A percentile compares a stretch with the other conserved stretches of the same genome.
Conservation (phyloP, 1,284 basidiomycete genomes). For the Cronartium quercuum region DNA sequence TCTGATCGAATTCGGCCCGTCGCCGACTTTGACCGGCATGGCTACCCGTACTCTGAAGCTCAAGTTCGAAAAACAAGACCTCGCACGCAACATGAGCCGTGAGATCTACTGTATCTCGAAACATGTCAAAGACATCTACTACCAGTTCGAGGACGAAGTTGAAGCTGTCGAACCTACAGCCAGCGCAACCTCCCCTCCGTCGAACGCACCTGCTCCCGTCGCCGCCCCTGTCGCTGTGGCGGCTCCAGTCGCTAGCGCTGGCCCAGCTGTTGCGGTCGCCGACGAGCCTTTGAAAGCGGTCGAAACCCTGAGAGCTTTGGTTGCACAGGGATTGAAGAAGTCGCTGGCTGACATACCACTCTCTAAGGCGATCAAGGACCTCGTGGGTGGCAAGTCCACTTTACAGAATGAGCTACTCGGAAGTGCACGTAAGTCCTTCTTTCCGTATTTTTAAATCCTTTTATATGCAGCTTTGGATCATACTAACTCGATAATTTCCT, state of each 20-base stretch:
- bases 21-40: conserved; percentile 93
- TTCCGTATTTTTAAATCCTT: conserved; percentile 48
- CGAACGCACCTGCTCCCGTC: conserved; percentile 39
- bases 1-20: conserved; percentile 89
- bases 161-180: conserved; percentile 59
- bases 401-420: conserved; percentile 94
- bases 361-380: conserved; percentile 95
- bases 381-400: conserved; percentile 96
- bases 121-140: conserved; percentile 93
- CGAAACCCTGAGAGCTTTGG: conserved; percentile 79
- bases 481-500: neutral
- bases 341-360: conserved; percentile 76
- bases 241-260: conserved; percentile 51
- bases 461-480: neutral
- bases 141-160: conserved; percentile 84
- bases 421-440: conserved; percentile 53
- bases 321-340: conserved; percentile 99
- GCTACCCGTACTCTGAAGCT: conserved; percentile 88
- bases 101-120: conserved; percentile 88
- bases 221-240: conserved; percentile 51
- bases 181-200: conserved; percentile 47
- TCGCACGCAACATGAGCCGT: conserved; percentile 71
- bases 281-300: conserved; percentile 86
- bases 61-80: conserved; percentile 86
- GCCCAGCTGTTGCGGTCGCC: conserved; percentile 67